A percentile compares a stretch with the other conserved stretches of the same genome.
phyloP scores from a whole-genome alignment of 2,329 filamentous ascomycete species.

The Fusarium sarcochroum region DNA sequence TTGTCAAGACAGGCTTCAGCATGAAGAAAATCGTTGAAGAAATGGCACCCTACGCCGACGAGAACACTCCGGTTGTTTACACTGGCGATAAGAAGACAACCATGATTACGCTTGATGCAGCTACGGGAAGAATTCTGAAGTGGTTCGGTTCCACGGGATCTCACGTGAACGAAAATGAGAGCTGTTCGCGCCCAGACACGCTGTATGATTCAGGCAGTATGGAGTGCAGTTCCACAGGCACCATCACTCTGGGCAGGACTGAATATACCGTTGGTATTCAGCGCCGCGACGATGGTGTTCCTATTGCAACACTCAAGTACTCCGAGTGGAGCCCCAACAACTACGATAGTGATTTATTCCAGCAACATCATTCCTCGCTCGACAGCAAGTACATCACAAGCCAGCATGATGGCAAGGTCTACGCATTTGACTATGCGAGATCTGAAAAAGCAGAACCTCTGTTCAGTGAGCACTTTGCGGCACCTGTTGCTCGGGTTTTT shows the following conservation, averaged over 20 bases:
- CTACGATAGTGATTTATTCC: conserved; percentile 87
- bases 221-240: conserved; percentile 85
- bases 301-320: conserved; percentile 91
- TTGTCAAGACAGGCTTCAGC: conserved; percentile 77
- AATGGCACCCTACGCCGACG: conserved; percentile 80
- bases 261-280: conserved; percentile 93
- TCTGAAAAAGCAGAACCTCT: conserved; percentile 66
- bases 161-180: conserved; percentile 77
- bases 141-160: conserved; percentile 84
- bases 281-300: conserved; percentile 78
- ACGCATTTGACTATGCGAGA: conserved; percentile 80
- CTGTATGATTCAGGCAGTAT: conserved; percentile 76
- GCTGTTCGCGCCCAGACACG: conserved; percentile 79
- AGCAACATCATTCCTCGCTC: conserved; percentile 83
- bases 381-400: conserved; percentile 93
- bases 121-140: conserved; percentile 84
- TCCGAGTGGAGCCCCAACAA: conserved; percentile 97
- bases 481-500: conserved; percentile 89
- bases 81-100: conserved; percentile 93
- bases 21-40: conserved; percentile 92
- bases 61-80: conserved; percentile 85
- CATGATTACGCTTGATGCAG: conserved; percentile 89
- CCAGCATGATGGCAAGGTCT: conserved; percentile 85
- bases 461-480: conserved; percentile 78
- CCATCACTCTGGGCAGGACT: conserved; percentile 85